phyloP scores from a whole-genome alignment of 768 basidiomycete genomes.

The Suillus americanus region DNA sequence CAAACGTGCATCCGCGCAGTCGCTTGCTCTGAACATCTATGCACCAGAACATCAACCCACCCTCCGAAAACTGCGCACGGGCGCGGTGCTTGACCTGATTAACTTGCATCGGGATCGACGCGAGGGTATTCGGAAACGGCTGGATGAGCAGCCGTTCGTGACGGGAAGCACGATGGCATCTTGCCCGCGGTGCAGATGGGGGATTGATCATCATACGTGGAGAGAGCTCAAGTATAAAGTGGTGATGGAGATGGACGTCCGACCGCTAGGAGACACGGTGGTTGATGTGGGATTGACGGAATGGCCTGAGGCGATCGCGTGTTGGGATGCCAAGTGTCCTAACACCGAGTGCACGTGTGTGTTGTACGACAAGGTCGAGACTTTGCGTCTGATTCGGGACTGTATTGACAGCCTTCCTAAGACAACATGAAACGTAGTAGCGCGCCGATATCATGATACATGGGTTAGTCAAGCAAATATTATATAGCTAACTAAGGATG shows the following conservation, averaged over 20 bases:
- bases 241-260: conserved; percentile 54
- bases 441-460: not conserved
- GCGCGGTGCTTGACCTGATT: conserved; percentile 53
- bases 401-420: conserved; percentile 53
- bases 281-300: conserved; percentile 44
- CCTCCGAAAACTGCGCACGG: conserved; percentile 47
- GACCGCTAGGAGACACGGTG: conserved; percentile 61
- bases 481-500: not conserved
- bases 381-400: conserved; percentile 51
- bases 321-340: conserved; percentile 58
- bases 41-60: conserved; percentile 42
- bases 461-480: not conserved
- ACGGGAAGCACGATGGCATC: conserved; percentile 36
- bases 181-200: conserved; percentile 50
- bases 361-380: conserved; percentile 57
- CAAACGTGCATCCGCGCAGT: conserved; percentile 50
- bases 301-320: conserved; percentile 60
- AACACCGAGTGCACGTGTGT: conserved; percentile 43
- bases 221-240: conserved; percentile 61
- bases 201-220: conserved; percentile 61
- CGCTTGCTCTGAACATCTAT: conserved; percentile 54
- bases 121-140: conserved; percentile 46
- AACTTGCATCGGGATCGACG: conserved; percentile 54
- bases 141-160: conserved; percentile 62
- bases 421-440: conserved; percentile 25